phyloP scores from a whole-genome alignment of 2,329 filamentous ascomycete species.

The Colletotrichum shisoi region DNA sequence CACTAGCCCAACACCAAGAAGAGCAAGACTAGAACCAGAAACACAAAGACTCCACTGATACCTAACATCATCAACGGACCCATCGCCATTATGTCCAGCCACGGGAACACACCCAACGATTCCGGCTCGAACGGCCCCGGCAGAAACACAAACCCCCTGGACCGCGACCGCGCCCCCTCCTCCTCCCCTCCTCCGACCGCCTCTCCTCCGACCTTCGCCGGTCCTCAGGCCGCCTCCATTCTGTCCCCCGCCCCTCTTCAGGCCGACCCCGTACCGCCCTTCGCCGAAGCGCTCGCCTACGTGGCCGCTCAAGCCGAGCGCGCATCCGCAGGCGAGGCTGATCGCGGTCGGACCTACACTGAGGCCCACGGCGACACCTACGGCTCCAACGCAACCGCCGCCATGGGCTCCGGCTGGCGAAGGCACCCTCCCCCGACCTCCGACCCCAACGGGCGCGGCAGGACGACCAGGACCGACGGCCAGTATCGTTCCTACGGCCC shows the following conservation, averaged over 20 bases:
- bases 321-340: not conserved
- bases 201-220: too few species aligned
- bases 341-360: not conserved
- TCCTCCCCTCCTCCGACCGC: not conserved
- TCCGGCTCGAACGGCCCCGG: not conserved
- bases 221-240: too few species aligned
- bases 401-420: conserved; percentile 1
- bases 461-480: conserved; percentile 1
- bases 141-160: not conserved
- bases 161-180: too few species aligned
- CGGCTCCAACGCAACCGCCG: not conserved
- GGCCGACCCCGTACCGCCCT: too few species aligned
- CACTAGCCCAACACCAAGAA: too few species aligned
- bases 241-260: too few species aligned
- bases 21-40: not conserved
- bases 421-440: not conserved
- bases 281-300: not conserved
- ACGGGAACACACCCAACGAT: not conserved
- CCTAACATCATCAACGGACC: not conserved
- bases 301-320: not conserved
- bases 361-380: not conserved
- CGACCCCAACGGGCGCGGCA: not conserved
- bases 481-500: not conserved
- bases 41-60: not conserved
- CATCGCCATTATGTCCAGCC: not conserved